A percentile compares a stretch with the other conserved stretches of the same genome.
These are phyloP conservation scores for Nicotiana noctiflora DNA, from an alignment of 257 asterid genomes.

Conservation along the genomic window DNA sequence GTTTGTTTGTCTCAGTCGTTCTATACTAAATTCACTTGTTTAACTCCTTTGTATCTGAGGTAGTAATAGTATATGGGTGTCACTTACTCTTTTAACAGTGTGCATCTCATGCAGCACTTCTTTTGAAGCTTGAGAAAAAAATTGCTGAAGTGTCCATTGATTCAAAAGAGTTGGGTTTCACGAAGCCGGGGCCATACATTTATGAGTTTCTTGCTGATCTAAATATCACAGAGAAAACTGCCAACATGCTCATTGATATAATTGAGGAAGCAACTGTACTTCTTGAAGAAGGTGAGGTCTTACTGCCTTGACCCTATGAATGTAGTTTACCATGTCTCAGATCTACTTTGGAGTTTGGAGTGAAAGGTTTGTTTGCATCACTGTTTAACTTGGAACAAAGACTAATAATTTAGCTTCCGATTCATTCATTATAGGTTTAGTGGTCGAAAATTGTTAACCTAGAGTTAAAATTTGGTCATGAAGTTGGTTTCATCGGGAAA, in stretches of 20 bases:
- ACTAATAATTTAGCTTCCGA: background rate
- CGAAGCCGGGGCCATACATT: slow-evolving; percentile 87
- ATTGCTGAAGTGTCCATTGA: slow-evolving; percentile 75
- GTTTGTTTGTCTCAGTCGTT: background rate
- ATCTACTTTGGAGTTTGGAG: slow-evolving; percentile 8
- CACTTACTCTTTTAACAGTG: slow-evolving; percentile 4
- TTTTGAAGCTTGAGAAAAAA: slow-evolving; percentile 83
- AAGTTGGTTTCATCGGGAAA: background rate
- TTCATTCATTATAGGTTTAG: background rate
- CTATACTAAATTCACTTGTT: background rate
- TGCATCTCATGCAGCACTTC: slow-evolving; percentile 73
- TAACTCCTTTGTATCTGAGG: background rate
- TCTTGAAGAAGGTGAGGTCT: slow-evolving; percentile 84
- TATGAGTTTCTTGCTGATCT: slow-evolving; percentile 86
- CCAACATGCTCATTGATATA: slow-evolving; percentile 60
- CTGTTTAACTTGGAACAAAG: background rate
- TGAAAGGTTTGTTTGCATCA: background rate
- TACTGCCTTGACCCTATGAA: slow-evolving; percentile 16
- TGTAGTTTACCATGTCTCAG: slow-evolving; percentile 8
- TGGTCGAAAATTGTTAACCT: slow-evolving; percentile 1
- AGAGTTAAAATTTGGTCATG: background rate
- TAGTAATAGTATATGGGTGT: background rate
- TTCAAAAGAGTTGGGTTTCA: slow-evolving; percentile 86
- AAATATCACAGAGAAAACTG: slow-evolving; percentile 62
- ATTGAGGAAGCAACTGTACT: slow-evolving; percentile 71